phyloP scores from a whole-genome alignment of 2,329 filamentous ascomycete genomes.

The Celoporthe dispersa region DNA sequence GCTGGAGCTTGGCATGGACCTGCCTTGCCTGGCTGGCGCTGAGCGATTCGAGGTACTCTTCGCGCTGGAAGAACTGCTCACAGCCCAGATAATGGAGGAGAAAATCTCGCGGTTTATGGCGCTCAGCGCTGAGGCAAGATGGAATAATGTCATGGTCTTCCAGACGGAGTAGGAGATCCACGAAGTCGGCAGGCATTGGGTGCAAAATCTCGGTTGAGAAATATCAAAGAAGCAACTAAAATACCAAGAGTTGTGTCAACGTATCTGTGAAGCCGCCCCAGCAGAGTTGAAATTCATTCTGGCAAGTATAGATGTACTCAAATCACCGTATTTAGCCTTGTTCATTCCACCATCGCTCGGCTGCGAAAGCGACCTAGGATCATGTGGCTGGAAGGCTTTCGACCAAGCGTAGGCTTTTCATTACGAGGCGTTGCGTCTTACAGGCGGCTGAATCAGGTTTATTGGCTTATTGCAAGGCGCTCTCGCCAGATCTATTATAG shows the following conservation, averaged over 20 bases:
- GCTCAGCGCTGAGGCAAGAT: constrained; percentile 27
- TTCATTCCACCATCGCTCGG: not conserved
- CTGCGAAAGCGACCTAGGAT: not conserved
- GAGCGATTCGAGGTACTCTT: constrained; percentile 23
- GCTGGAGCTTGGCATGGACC: constrained; percentile 18
- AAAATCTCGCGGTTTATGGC: constrained; percentile 26
- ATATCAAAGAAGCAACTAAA: not conserved
- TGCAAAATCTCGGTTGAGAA: not conserved
- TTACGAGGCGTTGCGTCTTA: constrained; percentile 6
- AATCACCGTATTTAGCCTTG: not conserved
- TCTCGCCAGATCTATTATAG: not conserved
- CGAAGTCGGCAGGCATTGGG: constrained; percentile 21
- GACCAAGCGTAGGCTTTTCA: constrained; percentile 1
- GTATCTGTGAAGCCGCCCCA: not conserved
- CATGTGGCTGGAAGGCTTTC: not conserved
- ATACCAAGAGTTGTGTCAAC: not conserved
- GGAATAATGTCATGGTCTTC: constrained; percentile 30
- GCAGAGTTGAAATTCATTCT: not conserved
- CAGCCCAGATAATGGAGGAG: constrained; percentile 29
- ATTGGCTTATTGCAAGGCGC: not conserved
- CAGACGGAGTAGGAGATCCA: constrained; percentile 21
- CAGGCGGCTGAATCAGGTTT: constrained; percentile 8
- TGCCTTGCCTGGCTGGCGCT: constrained; percentile 17
- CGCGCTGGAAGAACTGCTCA: constrained; percentile 29
- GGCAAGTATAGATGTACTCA: not conserved